Base-by-base conservation (phyloP, 352 stramenopile genomes). In the Thraustochytrium aureum region DNA sequence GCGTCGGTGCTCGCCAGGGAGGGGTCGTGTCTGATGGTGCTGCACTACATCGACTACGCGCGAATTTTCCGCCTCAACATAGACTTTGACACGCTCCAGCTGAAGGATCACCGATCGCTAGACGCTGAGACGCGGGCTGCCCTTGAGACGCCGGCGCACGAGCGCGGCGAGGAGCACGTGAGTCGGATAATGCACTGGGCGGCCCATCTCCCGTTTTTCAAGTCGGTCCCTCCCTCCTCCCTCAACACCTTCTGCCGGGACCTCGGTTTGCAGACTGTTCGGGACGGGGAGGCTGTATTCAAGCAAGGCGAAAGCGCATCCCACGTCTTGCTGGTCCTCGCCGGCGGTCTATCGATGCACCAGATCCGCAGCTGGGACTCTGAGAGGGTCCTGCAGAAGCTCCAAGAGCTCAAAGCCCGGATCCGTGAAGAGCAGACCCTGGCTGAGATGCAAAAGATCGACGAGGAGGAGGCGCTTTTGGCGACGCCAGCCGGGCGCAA, bases 41-140 rank as follows among this genome's bases (percentile, higher is more conserved):
- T 79, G 22, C 20, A 62, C 22, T 79, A 79, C 56, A 14, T 14
- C 2, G 69, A 74, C 17, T 79, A 79, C 30, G 69, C 69, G 32
- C 50, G 69, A 14, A 73, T 73, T 26, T 62, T 79, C n/a, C 56
- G 35, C 33, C 37, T 79, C 10, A 74, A 54, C 43, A 54, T 79
- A n/a, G 26, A 56, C 35, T 37, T 64, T 20, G 12, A 74, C n/a
- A 10, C 26, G 26, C 10, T 67, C 12, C 32, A 54, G 35, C 47
- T 79, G 5, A 14, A 33, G 10, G 26, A 47, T 30, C 59, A 52
- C 12, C 14, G 2, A 7, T 38, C 32, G 12, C n/a, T 72, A 7
- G 32, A 64, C 17, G 10, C 30, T 7, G 37, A 56, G 7, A 5
- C 61, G n/a, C 37, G 26, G 37, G 69, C 65, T 32, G n/a, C 30